Percentiles rank a stretch among this genome's conserved stretches.
These are phyloP conservation scores for Bertia moriformis DNA, from an alignment of 2,329 filamentous ascomycete species.

Conservation along the genomic window DNA sequence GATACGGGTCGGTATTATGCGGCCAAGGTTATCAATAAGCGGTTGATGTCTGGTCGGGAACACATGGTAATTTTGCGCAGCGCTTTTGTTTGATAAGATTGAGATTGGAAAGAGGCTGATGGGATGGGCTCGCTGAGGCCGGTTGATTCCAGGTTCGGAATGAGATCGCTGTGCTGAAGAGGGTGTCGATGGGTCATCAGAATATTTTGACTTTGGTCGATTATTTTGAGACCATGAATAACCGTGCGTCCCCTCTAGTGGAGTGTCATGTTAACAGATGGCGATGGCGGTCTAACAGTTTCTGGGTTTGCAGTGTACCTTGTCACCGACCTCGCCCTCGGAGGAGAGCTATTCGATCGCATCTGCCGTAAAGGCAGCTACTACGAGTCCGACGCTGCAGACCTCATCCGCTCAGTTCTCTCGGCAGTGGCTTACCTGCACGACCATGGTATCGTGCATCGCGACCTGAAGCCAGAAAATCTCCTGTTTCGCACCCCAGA, in stretches of 20 bases:
- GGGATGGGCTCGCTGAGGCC: no score
- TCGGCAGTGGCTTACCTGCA: background rate
- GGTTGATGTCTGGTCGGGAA: slow-evolving; percentile 89
- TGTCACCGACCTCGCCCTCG: background rate
- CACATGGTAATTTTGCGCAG: slow-evolving; percentile 61
- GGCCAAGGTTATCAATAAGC: slow-evolving; percentile 98
- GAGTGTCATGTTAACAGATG: no score
- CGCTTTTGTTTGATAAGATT: background rate
- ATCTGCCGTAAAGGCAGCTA: background rate
- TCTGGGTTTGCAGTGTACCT: slow-evolving; percentile 1
- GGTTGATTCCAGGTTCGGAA: slow-evolving; percentile 1
- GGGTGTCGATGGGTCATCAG: background rate
- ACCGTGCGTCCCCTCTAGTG: background rate
- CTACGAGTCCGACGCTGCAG: background rate
- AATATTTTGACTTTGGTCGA: slow-evolving; percentile 1
- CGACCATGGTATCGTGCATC: background rate
- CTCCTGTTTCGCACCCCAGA: background rate
- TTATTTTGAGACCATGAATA: slow-evolving; percentile 1
- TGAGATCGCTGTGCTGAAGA: background rate
- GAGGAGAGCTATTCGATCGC: background rate
- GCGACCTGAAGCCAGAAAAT: slow-evolving; percentile 1
- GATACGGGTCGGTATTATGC: slow-evolving; percentile 97
- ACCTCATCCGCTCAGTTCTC: background rate
- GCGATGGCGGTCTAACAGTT: no score
- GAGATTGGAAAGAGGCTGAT: background rate